These are phyloP conservation scores for Firmiana major DNA, from an alignment of 345 rosid species.

Conservation along the genomic window DNA sequence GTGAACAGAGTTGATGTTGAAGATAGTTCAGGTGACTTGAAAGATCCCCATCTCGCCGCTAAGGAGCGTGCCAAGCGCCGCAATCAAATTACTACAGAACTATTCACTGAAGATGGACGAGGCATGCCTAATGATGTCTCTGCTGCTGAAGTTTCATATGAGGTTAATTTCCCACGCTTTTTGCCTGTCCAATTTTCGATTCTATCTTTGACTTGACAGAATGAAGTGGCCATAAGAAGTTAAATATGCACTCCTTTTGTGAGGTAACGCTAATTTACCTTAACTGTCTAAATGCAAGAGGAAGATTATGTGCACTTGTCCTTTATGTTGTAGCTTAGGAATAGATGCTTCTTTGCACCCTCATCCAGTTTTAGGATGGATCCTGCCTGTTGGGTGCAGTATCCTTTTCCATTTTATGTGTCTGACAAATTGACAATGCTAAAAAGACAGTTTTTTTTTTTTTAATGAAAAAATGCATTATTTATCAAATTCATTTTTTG, in stretches of 20 bases:
- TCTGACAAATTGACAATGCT: not conserved
- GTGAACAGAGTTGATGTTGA: constrained; percentile 26
- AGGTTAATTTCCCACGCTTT: too few relatives aligned
- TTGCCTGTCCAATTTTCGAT: too few relatives aligned
- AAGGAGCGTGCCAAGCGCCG: constrained; percentile 73
- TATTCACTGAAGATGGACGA: constrained; percentile 43
- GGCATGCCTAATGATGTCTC: constrained; percentile 29
- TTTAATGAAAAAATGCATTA: not conserved
- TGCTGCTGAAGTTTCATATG: constrained; percentile 44
- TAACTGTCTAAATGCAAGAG: not conserved
- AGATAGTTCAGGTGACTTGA: constrained; percentile 23
- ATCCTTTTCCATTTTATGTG: not conserved
- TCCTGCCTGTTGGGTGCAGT: not conserved
- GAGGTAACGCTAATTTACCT: not conserved
- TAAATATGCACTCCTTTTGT: not conserved
- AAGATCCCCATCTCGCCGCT: constrained; percentile 69
- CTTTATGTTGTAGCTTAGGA: not conserved
- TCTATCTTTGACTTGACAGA: not conserved
- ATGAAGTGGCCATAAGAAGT: not conserved
- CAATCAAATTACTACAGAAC: constrained; percentile 46
- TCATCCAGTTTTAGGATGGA: not conserved
- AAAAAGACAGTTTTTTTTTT: not conserved
- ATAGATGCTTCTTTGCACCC: not conserved
- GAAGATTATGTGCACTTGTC: not conserved
- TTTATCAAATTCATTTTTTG: not conserved